These are phyloP conservation scores for Gilbertella persicaria DNA, from an alignment of 371 early-diverging fungal species.

Conservation along the genomic window DNA sequence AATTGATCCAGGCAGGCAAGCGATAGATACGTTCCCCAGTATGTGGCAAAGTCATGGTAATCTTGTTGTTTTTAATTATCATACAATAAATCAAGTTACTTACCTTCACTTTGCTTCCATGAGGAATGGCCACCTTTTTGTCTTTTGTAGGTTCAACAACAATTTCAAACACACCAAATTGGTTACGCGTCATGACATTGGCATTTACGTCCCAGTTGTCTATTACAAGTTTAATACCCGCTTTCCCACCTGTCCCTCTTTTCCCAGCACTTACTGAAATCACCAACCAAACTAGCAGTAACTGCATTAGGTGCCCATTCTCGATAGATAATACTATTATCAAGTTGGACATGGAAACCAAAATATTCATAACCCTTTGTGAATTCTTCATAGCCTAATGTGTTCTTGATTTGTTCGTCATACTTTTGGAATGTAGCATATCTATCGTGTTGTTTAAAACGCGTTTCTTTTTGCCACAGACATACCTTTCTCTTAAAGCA, in stretches of 20 bases:
- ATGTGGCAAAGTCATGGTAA: slow-evolving; percentile 68
- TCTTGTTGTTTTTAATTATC: slow-evolving; percentile 41
- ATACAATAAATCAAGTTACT: neutral
- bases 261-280: slow-evolving; percentile 76
- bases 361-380: slow-evolving; percentile 77
- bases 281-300: slow-evolving; percentile 85
- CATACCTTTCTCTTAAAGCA: slow-evolving; percentile 63
- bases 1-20: slow-evolving; percentile 86
- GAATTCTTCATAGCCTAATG: slow-evolving; percentile 80
- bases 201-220: slow-evolving; percentile 80
- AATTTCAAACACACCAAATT: slow-evolving; percentile 83
- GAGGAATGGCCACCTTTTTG: slow-evolving; percentile 77
- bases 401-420: slow-evolving; percentile 62
- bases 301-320: slow-evolving; percentile 94
- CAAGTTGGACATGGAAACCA: slow-evolving; percentile 69
- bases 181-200: slow-evolving; percentile 77
- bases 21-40: slow-evolving; percentile 84
- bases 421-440: slow-evolving; percentile 61
- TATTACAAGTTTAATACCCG: slow-evolving; percentile 18
- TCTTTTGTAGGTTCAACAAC: slow-evolving; percentile 57
- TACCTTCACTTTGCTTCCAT: slow-evolving; percentile 89
- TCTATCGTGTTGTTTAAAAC: slow-evolving; percentile 25
- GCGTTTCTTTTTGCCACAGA: neutral
- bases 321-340: slow-evolving; percentile 75
- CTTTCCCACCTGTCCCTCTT: slow-evolving; percentile 2